These are phyloP conservation scores for Pleurotus tuber-regium DNA, from an alignment of 768 basidiomycete species.

Conservation along the genomic window DNA sequence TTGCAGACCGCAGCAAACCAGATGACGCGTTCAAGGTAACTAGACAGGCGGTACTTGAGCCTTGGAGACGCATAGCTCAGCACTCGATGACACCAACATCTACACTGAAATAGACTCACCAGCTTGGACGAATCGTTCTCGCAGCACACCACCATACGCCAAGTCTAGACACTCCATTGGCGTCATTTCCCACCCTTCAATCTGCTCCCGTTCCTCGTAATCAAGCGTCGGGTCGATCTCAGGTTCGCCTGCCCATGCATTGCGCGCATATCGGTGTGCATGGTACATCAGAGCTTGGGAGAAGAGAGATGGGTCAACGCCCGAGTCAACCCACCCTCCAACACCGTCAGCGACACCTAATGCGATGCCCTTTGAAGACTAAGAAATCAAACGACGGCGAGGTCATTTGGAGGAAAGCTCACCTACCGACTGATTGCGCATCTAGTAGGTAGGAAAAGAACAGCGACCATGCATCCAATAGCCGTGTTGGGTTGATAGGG, in stretches of 20 bases:
- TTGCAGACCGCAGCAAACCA: constrained; percentile 73
- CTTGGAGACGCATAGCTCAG: too few species aligned
- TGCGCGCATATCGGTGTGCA: constrained; percentile 67
- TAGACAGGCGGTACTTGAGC: constrained; percentile 83
- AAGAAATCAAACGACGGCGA: constrained; percentile 32
- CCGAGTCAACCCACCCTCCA: constrained; percentile 84
- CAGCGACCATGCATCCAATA: neutral
- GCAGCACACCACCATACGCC: constrained; percentile 68
- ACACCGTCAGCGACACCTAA: constrained; percentile 92
- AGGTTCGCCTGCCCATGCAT: constrained; percentile 81
- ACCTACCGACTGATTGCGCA: constrained; percentile 78
- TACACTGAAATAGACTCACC: too few species aligned
- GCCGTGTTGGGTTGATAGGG: too few species aligned
- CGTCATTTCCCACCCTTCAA: constrained; percentile 77
- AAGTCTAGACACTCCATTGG: constrained; percentile 70
- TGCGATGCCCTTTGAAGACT: constrained; percentile 56
- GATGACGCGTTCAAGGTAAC: constrained; percentile 73
- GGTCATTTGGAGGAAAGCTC: constrained; percentile 12
- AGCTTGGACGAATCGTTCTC: constrained; percentile 65
- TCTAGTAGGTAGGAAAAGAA: constrained; percentile 37
- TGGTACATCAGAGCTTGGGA: constrained; percentile 91
- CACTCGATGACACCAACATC: too few species aligned
- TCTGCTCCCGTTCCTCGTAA: constrained; percentile 60
- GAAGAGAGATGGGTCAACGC: constrained; percentile 87
- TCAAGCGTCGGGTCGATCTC: constrained; percentile 79